Percentiles rank a stretch among this genome's conserved stretches.
phyloP scores from a whole-genome alignment of 257 asterid genomes.

The Plantago elongata region DNA sequence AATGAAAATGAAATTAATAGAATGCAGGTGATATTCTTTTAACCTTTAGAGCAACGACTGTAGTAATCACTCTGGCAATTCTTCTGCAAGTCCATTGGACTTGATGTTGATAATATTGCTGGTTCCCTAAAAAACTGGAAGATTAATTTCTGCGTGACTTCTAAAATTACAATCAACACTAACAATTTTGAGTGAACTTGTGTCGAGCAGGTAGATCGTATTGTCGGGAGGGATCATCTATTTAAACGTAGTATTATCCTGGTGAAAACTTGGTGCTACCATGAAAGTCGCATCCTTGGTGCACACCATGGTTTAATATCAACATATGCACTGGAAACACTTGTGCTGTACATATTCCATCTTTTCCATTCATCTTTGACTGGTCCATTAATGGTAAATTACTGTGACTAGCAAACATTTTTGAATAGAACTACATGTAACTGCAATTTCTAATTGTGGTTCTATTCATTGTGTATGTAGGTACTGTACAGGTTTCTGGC shows the following conservation, averaged over 20 bases:
- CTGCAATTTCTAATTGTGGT: slow-evolving; percentile 7
- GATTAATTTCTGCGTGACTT: too few relatives aligned
- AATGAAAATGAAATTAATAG: too few relatives aligned
- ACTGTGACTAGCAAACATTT: slow-evolving; percentile 6
- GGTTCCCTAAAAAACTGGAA: too few relatives aligned
- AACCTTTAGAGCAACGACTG: too few relatives aligned
- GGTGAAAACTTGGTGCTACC: slow-evolving; percentile 81
- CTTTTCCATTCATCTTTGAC: slow-evolving; percentile 36
- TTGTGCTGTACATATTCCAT: slow-evolving; percentile 43
- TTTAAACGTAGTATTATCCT: slow-evolving; percentile 77
- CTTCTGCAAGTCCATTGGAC: too few relatives aligned
- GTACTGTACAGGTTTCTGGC: slow-evolving; percentile 74
- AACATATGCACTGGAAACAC: slow-evolving; percentile 49
- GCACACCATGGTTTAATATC: slow-evolving; percentile 79
- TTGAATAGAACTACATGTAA: slow-evolving; percentile 7
- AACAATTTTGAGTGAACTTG: slow-evolving; percentile 2
- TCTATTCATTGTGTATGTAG: slow-evolving; percentile 28
- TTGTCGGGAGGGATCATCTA: slow-evolving; percentile 68
- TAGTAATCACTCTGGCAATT: too few relatives aligned
- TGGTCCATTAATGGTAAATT: slow-evolving; percentile 56
- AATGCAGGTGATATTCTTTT: too few relatives aligned
- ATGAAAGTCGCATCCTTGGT: slow-evolving; percentile 86
- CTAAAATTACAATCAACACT: neutral
- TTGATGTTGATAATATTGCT: too few relatives aligned
- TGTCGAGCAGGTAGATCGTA: slow-evolving; percentile 63